phyloP scores from a whole-genome alignment of 257 asterid genomes.

The Henckelia pumila region DNA sequence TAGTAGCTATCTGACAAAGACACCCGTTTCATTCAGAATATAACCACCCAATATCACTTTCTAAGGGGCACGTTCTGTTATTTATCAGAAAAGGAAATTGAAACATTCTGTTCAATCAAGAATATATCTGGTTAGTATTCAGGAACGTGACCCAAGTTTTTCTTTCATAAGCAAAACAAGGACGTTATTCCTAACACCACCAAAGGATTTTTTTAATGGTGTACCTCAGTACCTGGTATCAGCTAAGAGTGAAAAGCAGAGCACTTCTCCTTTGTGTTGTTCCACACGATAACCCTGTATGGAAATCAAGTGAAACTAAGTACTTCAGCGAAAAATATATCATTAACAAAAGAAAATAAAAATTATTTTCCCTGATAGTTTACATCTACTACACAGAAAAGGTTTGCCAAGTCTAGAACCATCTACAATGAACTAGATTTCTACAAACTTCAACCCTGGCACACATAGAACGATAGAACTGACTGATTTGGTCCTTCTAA shows the following conservation, averaged over 20 bases:
- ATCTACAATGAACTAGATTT: neutral
- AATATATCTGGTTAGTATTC: neutral
- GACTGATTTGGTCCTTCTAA: no score
- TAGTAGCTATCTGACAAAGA: neutral
- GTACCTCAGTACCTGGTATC: slow-evolving; percentile 90
- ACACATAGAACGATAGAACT: no score
- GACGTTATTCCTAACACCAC: neutral
- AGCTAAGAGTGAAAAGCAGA: slow-evolving; percentile 48
- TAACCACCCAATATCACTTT: neutral
- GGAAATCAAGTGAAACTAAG: slow-evolving; percentile 36
- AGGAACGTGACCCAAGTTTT: slow-evolving; percentile 5
- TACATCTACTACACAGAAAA: neutral
- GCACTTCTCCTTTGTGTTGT: slow-evolving; percentile 39
- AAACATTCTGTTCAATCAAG: slow-evolving; percentile 4
- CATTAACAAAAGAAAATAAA: slow-evolving; percentile 8
- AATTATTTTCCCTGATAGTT: slow-evolving; percentile 6
- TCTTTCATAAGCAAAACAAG: neutral
- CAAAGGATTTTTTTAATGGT: slow-evolving; percentile 3
- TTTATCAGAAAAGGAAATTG: slow-evolving; percentile 1
- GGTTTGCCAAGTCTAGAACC: neutral
- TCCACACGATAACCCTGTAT: slow-evolving; percentile 44
- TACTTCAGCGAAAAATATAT: slow-evolving; percentile 18
- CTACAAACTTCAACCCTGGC: neutral
- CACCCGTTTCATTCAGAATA: neutral
- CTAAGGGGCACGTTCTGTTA: neutral